Conservation (phyloP, 2,329 filamentous ascomycete species). For the Fusarium pilosicola region DNA sequence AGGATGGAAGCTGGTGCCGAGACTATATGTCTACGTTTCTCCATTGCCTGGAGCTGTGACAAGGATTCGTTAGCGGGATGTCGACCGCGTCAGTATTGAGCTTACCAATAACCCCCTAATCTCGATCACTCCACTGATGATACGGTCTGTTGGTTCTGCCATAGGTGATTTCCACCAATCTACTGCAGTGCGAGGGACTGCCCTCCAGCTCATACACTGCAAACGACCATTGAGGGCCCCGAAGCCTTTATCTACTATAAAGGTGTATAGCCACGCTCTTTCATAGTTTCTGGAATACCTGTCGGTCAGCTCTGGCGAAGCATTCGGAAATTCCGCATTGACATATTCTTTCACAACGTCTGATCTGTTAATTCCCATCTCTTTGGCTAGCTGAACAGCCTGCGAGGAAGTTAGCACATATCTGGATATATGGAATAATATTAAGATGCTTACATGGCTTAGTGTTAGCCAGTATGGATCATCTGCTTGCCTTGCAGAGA, state of each 20-base stretch:
- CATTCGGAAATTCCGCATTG: neutral
- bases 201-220: conserved; percentile 11
- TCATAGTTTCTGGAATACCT: conserved; percentile 11
- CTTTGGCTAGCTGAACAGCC: conserved; percentile 10
- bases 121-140: conserved; percentile 8
- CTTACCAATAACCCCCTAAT: conserved; percentile 6
- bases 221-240: conserved; percentile 7
- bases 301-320: neutral
- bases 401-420: neutral
- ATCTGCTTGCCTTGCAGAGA: neutral
- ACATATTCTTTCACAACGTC: conserved; percentile 8
- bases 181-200: neutral
- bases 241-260: conserved; percentile 11
- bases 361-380: conserved; percentile 5
- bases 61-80: accelerated
- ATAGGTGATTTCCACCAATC: conserved; percentile 13
- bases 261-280: conserved; percentile 6
- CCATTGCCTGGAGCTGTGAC: neutral
- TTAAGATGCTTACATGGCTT: neutral
- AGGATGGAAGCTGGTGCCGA: neutral
- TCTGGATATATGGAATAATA: accelerated
- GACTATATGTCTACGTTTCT: neutral
- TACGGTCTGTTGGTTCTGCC: conserved; percentile 7
- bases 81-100: accelerated
- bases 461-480: conserved; percentile 8